Conservation (phyloP, 495 filamentous ascomycete species). For the Xylaria nigripes region DNA sequence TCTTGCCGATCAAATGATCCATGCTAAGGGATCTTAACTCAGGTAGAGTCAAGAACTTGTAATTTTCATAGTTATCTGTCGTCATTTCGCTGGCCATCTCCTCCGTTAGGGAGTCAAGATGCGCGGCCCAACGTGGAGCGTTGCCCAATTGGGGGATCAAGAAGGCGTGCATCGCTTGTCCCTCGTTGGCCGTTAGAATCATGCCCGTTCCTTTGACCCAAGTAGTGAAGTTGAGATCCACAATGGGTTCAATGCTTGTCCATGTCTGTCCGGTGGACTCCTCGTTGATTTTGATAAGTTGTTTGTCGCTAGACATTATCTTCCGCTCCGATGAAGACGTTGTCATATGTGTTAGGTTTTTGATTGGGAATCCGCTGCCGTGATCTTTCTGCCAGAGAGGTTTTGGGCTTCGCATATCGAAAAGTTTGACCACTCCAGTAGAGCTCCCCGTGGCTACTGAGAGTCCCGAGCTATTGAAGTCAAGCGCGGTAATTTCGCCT, state of each 20-base stretch:
- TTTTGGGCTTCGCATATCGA: slow-evolving; percentile 82
- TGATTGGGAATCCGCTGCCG: slow-evolving; percentile 84
- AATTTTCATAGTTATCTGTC: slow-evolving; percentile 90
- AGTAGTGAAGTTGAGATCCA: slow-evolving; percentile 86
- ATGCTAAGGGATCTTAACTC: slow-evolving; percentile 75
- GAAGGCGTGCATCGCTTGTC: slow-evolving; percentile 84
- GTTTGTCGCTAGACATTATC: slow-evolving; percentile 83
- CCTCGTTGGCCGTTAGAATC: slow-evolving; percentile 91
- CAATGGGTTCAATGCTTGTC: slow-evolving; percentile 90
- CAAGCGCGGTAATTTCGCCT: slow-evolving; percentile 74
- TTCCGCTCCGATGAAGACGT: slow-evolving; percentile 75
- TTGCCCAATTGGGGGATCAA: slow-evolving; percentile 80
- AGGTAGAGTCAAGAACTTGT: slow-evolving; percentile 86
- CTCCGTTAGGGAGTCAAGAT: slow-evolving; percentile 94
- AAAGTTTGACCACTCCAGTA: slow-evolving; percentile 80
- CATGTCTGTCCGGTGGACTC: slow-evolving; percentile 70
- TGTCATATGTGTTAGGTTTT: slow-evolving; percentile 78
- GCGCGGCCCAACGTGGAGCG: slow-evolving; percentile 90
- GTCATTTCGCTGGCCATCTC: slow-evolving; percentile 81
- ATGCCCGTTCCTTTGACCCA: slow-evolving; percentile 81
- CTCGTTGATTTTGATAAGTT: slow-evolving; percentile 97
- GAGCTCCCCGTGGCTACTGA: slow-evolving; percentile 83
- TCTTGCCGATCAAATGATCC: slow-evolving; percentile 79
- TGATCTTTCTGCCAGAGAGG: slow-evolving; percentile 88
- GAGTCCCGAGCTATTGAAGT: slow-evolving; percentile 79